Percentiles rank a stretch among this genome's conserved stretches.
Conservation (phyloP, 2,329 filamentous ascomycete species). For the Pestalotiopsis sp. region DNA sequence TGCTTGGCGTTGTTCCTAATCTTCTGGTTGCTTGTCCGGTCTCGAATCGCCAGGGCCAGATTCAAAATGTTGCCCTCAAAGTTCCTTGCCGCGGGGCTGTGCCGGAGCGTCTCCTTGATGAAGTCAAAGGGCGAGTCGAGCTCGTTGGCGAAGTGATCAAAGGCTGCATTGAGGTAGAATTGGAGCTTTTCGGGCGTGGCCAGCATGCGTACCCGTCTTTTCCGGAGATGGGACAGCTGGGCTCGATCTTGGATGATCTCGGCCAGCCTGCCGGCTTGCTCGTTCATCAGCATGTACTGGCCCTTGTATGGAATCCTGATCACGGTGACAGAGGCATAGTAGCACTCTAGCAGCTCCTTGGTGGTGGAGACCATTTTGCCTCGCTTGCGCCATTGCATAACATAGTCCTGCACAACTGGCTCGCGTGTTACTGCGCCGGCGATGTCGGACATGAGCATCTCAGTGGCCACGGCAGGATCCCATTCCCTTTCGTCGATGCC, state of each 20-base stretch:
- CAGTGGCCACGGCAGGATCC: constrained; percentile 44
- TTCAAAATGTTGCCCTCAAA: constrained; percentile 36
- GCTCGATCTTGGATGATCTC: constrained; percentile 43
- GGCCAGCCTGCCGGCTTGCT: constrained; percentile 50
- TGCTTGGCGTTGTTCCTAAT: constrained; percentile 28
- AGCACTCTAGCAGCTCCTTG: constrained; percentile 49
- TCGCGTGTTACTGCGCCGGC: constrained; percentile 35
- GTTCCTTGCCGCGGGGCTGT: constrained; percentile 32
- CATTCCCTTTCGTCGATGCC: constrained; percentile 43
- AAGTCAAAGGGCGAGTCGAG: constrained; percentile 36
- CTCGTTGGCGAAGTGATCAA: constrained; percentile 34
- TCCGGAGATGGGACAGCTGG: constrained; percentile 41
- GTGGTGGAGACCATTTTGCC: constrained; percentile 45
- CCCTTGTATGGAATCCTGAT: constrained; percentile 49
- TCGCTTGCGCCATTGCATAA: constrained; percentile 42
- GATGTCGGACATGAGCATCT: constrained; percentile 38
- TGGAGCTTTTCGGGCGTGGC: constrained; percentile 31
- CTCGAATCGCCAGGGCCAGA: constrained; percentile 30
- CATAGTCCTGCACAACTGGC: constrained; percentile 40
- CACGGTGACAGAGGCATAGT: constrained; percentile 52
- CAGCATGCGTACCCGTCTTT: constrained; percentile 43
- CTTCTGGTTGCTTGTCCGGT: constrained; percentile 20
- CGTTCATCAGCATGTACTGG: constrained; percentile 49
- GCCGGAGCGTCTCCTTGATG: constrained; percentile 35
- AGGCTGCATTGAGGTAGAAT: constrained; percentile 35